Evolutionary conservation across 805 yeast genomes (phyloP), one percentile per base, ranked within the genome.

Genomic region (Saturnispora saitoi): DNA sequence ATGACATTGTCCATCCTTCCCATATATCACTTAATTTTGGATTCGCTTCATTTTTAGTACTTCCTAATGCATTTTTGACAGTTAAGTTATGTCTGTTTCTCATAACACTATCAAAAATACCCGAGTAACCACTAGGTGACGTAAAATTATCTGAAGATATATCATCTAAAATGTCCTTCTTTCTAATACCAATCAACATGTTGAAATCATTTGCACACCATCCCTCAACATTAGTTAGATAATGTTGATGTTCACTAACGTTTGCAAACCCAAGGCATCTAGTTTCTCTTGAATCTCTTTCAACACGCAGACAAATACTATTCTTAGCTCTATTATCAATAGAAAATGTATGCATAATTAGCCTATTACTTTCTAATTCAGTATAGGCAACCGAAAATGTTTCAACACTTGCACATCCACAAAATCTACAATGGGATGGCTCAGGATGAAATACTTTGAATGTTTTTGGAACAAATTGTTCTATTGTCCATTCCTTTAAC

Each of bases 231-330:
- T 76, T 67, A 26, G 73, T 72, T 38, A 80, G 69, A 79, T 86
- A 81, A 62, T 80, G 78, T 50, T 78, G 83, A 45, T 77, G 79
- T 58, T 87, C 95, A 17, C 75, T 70, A 7, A 80, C 87, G 1
- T 83, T 77, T 47, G 81, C 86, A 61, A 88, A 85, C 26, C 96
- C 96, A 37, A 84, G 71, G 66, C 96, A 88, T 69, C 96, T 77
- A 34, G 86, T 86, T 66, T 88, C 96, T 58, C 95, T 76, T 2
- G 91, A 87, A 65, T 88, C 96, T 75, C 96, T 83, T 65, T 88
- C 96, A 36, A 86, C 95, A 64, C 96, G 77, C 48, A 88, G 66
- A 63, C 96, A 88, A 37, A 88, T 88, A 55, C 78, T 82, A 49
- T 78, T 83, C 58, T 85, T 84, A 9, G 95, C 88, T 49, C 81